Evolutionary conservation across 768 basidiomycete species (phyloP).

Genomic region (Lentinus tigrinus): DNA sequence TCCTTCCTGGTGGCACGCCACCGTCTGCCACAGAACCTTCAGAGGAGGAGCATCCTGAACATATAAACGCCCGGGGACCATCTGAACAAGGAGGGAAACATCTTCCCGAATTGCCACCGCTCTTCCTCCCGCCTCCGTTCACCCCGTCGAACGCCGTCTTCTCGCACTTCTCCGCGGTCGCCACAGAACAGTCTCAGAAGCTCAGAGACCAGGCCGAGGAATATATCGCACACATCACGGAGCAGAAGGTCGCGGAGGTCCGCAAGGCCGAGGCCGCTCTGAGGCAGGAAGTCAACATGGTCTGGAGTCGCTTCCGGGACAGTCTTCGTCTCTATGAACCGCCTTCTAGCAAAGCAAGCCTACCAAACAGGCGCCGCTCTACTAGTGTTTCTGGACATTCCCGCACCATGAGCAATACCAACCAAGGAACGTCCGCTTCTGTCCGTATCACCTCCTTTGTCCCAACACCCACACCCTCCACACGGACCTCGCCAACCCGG

Average conservation of each 20-base stretch:
- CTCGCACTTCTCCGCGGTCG: slow-evolving; percentile 57
- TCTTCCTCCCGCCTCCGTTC: slow-evolving; percentile 77
- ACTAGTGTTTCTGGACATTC: slow-evolving; percentile 12
- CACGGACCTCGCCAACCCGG: slow-evolving; percentile 23
- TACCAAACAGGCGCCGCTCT: slow-evolving; percentile 6
- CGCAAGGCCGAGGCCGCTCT: slow-evolving; percentile 54
- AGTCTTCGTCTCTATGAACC: neutral
- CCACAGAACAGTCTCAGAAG: slow-evolving; percentile 51
- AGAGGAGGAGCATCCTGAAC: slow-evolving; percentile 1
- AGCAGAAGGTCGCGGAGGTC: slow-evolving; percentile 54
- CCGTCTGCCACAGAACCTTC: neutral
- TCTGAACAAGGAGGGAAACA: slow-evolving; percentile 22
- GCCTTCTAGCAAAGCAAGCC: neutral
- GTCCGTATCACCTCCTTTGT: slow-evolving; percentile 55
- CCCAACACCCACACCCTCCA: slow-evolving; percentile 43
- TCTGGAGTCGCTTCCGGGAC: slow-evolving; percentile 63
- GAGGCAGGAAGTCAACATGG: slow-evolving; percentile 52
- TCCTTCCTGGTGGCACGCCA: slow-evolving; percentile 23
- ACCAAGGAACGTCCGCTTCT: slow-evolving; percentile 19
- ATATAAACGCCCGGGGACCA: slow-evolving; percentile 25
- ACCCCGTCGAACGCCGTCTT: slow-evolving; percentile 75
- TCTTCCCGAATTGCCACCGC: slow-evolving; percentile 53
- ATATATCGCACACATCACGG: slow-evolving; percentile 51
- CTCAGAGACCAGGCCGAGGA: slow-evolving; percentile 59
- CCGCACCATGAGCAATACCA: slow-evolving; percentile 4